Evolutionary conservation across 371 early-diverging fungal genomes (phyloP).

Genomic region (Haplosporangium sp.): DNA sequence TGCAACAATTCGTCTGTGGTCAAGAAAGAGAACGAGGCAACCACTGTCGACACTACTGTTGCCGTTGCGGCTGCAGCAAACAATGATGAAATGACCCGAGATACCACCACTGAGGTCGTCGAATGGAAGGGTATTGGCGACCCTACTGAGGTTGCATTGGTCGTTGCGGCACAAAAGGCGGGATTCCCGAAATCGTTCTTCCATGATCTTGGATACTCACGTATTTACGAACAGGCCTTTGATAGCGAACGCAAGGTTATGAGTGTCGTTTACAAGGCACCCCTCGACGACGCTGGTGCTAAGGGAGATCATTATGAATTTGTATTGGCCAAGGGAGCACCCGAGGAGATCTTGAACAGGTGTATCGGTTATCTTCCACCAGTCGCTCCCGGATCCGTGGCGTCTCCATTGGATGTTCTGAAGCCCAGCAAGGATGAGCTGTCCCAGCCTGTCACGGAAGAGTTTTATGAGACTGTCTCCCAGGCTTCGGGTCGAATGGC

Average conservation of each 20-base stretch:
- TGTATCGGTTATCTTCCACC: slow-evolving; percentile 70
- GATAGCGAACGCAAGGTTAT: slow-evolving; percentile 92
- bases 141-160: slow-evolving; percentile 74
- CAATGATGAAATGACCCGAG: not conserved
- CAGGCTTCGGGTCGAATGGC: slow-evolving; percentile 85
- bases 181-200: slow-evolving; percentile 71
- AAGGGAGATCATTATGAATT: slow-evolving; percentile 49
- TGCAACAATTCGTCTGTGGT: slow-evolving; percentile 77
- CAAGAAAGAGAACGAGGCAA: slow-evolving; percentile 37
- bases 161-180: slow-evolving; percentile 81
- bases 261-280: slow-evolving; percentile 74
- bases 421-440: slow-evolving; percentile 32
- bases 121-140: slow-evolving; percentile 68
- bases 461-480: slow-evolving; percentile 74
- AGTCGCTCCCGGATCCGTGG: not conserved
- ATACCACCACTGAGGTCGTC: not conserved
- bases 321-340: slow-evolving; percentile 90
- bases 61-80: not conserved
- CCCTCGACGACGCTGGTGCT: slow-evolving; percentile 1
- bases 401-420: slow-evolving; percentile 28
- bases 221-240: slow-evolving; percentile 69
- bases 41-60: not conserved
- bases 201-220: slow-evolving; percentile 54
- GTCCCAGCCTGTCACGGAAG: slow-evolving; percentile 65
- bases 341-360: slow-evolving; percentile 83